phyloP scores from a whole-genome alignment of 305 asterid genomes.

The Solanum aculeatissimum region DNA sequence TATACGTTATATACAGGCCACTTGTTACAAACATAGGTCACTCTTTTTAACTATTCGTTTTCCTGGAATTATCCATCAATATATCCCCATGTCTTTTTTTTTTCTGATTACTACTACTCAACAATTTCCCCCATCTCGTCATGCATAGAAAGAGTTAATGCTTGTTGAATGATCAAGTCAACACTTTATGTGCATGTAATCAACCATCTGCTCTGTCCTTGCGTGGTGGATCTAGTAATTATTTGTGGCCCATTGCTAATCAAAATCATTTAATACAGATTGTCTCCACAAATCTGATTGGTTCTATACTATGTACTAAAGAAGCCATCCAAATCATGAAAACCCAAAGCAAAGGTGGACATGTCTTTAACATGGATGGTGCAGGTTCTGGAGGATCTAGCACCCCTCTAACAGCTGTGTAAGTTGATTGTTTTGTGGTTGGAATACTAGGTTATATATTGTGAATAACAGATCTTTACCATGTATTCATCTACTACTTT shows the following conservation, averaged over 20 bases:
- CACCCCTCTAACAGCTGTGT: slow-evolving; percentile 97
- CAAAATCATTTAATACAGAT: slow-evolving; percentile 32
- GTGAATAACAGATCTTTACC: neutral
- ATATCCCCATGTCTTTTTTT: neutral
- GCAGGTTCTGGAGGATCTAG: slow-evolving; percentile 98
- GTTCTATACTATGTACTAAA: slow-evolving; percentile 91
- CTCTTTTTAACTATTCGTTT: neutral
- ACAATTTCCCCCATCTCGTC: neutral
- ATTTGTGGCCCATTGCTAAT: neutral
- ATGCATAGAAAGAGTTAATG: neutral
- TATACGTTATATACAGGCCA: neutral
- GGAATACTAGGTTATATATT: neutral
- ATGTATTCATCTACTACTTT: neutral
- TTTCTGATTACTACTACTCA: neutral
- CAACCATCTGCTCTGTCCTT: neutral
- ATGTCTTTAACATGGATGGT: slow-evolving; percentile 96
- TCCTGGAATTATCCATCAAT: neutral
- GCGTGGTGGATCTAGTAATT: neutral
- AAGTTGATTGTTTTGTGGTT: slow-evolving; percentile 16
- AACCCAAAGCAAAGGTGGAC: slow-evolving; percentile 67
- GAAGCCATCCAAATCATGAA: slow-evolving; percentile 68
- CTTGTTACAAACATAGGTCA: neutral
- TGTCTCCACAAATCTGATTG: slow-evolving; percentile 87
- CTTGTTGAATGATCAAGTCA: neutral
- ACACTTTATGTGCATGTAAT: neutral